A percentile compares a stretch with the other conserved stretches of the same genome.
Evolutionary conservation across 805 yeast species (phyloP).

Genomic region (Wickerhamiella australiensis): DNA sequence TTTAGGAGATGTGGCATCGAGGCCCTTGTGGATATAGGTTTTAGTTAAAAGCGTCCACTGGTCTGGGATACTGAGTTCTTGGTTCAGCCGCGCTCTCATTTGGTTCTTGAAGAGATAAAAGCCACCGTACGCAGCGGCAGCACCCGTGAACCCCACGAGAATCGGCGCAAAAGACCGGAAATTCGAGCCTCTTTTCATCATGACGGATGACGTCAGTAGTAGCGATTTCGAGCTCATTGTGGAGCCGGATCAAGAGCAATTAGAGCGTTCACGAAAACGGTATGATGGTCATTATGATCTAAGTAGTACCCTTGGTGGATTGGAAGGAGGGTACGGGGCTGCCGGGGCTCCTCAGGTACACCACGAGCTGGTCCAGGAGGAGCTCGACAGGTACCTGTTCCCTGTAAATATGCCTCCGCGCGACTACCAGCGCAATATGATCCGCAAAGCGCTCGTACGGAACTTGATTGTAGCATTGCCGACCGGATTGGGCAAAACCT

Average conservation of each 20-base stretch:
- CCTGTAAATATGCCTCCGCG: conserved; percentile 78
- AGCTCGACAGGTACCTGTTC: conserved; percentile 46
- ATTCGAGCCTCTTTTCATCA: conserved; percentile 7
- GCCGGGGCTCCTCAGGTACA: conserved; percentile 1
- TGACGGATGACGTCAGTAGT: conserved; percentile 5
- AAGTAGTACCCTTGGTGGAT: background rate
- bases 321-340: too few species aligned
- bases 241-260: background rate
- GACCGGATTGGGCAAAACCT: conserved; percentile 94
- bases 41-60: conserved; percentile 21
- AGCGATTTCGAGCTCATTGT: background rate
- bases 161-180: conserved; percentile 9
- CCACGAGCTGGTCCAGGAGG: conserved; percentile 36
- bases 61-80: conserved; percentile 12
- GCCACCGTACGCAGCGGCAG: conserved; percentile 16
- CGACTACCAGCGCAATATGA: conserved; percentile 80
- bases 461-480: conserved; percentile 85
- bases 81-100: conserved; percentile 4
- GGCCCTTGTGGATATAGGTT: conserved; percentile 16
- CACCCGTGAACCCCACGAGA: conserved; percentile 18
- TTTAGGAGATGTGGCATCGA: conserved; percentile 9
- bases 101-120: conserved; percentile 17
- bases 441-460: conserved; percentile 53
- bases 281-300: background rate
- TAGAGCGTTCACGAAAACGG: background rate